Percentiles rank a stretch among this genome's conserved stretches.
Conservation (phyloP, 768 basidiomycete species). For the Ramaria sp. region DNA sequence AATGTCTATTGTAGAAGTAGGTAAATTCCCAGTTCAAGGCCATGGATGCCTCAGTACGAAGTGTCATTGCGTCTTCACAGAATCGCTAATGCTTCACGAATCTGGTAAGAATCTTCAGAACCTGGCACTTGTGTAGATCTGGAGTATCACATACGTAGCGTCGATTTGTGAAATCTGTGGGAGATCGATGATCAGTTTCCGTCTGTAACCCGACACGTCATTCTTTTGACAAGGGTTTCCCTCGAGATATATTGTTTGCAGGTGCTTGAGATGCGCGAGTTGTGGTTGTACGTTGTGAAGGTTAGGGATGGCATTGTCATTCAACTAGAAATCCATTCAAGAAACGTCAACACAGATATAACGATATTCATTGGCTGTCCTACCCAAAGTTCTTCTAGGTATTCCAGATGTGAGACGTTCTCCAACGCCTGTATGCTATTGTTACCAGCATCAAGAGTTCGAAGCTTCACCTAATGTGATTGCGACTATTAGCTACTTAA, state of each 20-base stretch:
- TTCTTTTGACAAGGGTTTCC: constrained; percentile 82
- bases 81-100: constrained; percentile 4
- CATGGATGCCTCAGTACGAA: no score
- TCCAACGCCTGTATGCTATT: constrained; percentile 77
- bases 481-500: not conserved
- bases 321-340: constrained; percentile 45
- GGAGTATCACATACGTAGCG: constrained; percentile 65
- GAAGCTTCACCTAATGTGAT: constrained; percentile 43
- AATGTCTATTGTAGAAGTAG: no score
- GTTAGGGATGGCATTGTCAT: constrained; percentile 73
- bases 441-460: constrained; percentile 78
- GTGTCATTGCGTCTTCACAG: no score
- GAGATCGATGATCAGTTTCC: constrained; percentile 81
- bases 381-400: constrained; percentile 94
- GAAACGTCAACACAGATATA: not conserved
- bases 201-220: constrained; percentile 69
- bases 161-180: constrained; percentile 92
- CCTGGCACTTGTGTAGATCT: not conserved
- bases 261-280: constrained; percentile 41
- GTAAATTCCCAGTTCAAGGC: no score
- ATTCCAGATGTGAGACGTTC: constrained; percentile 63
- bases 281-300: constrained; percentile 58
- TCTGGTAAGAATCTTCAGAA: not conserved
- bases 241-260: constrained; percentile 91
- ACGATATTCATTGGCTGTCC: constrained; percentile 14